Evolutionary conservation across 2,329 filamentous ascomycete species (phyloP), one percentile per base, ranked within the genome.

Genomic region (Nothopassalora personata): DNA sequence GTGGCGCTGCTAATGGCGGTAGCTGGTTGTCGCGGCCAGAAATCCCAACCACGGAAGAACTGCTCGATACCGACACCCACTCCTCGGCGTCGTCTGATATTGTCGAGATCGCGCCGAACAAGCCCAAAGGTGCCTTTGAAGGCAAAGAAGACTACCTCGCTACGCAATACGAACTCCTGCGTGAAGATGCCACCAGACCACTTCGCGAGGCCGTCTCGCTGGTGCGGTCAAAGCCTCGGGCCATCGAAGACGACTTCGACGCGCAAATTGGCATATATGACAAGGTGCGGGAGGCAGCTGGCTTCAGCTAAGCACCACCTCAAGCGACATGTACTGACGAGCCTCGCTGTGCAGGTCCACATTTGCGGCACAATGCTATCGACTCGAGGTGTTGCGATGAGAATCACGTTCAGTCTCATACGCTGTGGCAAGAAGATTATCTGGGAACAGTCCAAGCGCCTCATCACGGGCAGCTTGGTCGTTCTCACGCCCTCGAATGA

Each of bases 91-190:
- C 60, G 6, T 64, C 63, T 3, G 61, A 60, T 30, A 62, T 63
- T 23, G 57, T 60, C 1, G 61, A 62, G 15, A 54, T 30, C 55
- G 64, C 43, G 67, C 7, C 62, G 48, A 90, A 90, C 65, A 76
- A 76, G 6, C 76, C 86, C 19, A 63, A 81, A 0, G 77, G 78
- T 0, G 76, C 85, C 0, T 93, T 86, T 79, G 63, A 73, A 0
- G 83, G 79, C 4, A 86, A 83, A 63, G 79, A 84, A 1, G 77
- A 80, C 0, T 96, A 96, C 59, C 77, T 96, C 0, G 77, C 83
- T 33, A 81, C 84, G 0, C 89, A 95, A 53, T 96, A 94, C 69
- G 78, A 84, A 3, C 81, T 96, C 1, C 79, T 91, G 7, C 82
- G 91, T 2, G 88, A 91, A 68, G 91, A 96, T 69, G 83, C 85